Evolutionary conservation across 1,284 basidiomycete species (phyloP).

Genomic region (Heliocybe sulcata): DNA sequence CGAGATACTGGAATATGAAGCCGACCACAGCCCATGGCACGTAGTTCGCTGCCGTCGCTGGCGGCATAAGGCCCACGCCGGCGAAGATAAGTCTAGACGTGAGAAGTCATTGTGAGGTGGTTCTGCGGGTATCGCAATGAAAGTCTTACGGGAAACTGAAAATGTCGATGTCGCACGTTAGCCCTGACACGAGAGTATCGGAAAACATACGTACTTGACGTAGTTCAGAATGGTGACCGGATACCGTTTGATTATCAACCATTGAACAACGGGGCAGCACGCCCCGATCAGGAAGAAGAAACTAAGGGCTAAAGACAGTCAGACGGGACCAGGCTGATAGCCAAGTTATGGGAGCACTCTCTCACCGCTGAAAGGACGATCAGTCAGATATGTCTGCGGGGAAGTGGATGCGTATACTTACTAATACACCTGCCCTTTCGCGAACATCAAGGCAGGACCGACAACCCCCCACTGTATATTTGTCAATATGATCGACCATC

Average conservation of each 20-base stretch:
- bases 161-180: not conserved
- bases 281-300: conserved; percentile 45
- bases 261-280: conserved; percentile 30
- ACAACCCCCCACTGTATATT: conserved; percentile 30
- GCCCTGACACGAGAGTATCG: not conserved
- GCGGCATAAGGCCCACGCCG: conserved; percentile 28
- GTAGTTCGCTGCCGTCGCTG: conserved; percentile 37
- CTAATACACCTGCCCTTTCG: conserved; percentile 32
- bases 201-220: conserved; percentile 26
- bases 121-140: not conserved
- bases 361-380: not conserved
- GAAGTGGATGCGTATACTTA: conserved; percentile 9
- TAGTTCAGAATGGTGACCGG: conserved; percentile 33
- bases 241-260: conserved; percentile 26
- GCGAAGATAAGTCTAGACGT: conserved; percentile 21
- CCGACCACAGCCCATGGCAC: conserved; percentile 29
- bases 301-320: conserved; percentile 18
- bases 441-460: conserved; percentile 32
- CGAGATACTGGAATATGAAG: conserved; percentile 34
- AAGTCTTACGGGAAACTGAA: conserved; percentile 16
- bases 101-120: conserved; percentile 6
- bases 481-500: not conserved
- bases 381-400: conserved; percentile 4
- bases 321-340: conserved; percentile 6
- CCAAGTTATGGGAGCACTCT: conserved; percentile 1